A percentile compares a stretch with the other conserved stretches of the same genome.
Conservation (phyloP, 495 filamentous ascomycete species). For the Entonaema liquescens region DNA sequence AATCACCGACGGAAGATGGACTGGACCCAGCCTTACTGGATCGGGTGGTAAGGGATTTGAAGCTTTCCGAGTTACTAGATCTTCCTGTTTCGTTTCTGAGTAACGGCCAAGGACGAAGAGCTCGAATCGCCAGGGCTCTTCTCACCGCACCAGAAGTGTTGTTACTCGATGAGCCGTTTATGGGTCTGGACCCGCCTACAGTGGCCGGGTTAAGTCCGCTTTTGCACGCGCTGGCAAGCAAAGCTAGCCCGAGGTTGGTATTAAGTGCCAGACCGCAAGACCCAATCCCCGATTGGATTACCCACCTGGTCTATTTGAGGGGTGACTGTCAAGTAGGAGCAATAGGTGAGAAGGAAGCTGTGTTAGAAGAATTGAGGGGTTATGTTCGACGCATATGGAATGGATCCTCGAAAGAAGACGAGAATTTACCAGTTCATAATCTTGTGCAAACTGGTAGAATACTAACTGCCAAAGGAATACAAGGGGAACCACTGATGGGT, state of each 20-base stretch:
- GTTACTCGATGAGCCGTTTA: slow-evolving; percentile 93
- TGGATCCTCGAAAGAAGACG: slow-evolving; percentile 46
- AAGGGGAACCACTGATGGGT: slow-evolving; percentile 48
- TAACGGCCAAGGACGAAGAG: slow-evolving; percentile 89
- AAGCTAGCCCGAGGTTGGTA: slow-evolving; percentile 73
- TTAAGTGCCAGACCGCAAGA: slow-evolving; percentile 86
- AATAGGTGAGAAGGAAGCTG: slow-evolving; percentile 64
- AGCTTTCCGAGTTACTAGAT: slow-evolving; percentile 68
- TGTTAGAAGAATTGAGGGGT: slow-evolving; percentile 57
- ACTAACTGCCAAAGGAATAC: slow-evolving; percentile 56
- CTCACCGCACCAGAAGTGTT: slow-evolving; percentile 80
- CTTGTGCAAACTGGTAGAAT: slow-evolving; percentile 60
- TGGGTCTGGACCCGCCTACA: slow-evolving; percentile 91
- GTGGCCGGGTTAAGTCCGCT: slow-evolving; percentile 72
- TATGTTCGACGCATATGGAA: slow-evolving; percentile 54
- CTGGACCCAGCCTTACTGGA: slow-evolving; percentile 58
- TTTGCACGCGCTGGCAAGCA: slow-evolving; percentile 69
- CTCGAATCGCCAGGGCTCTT: slow-evolving; percentile 86
- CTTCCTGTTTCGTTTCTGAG: slow-evolving; percentile 88
- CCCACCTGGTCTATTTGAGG: slow-evolving; percentile 75
- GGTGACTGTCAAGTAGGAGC: slow-evolving; percentile 65
- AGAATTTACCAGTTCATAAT: slow-evolving; percentile 53
- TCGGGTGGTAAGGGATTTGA: slow-evolving; percentile 71
- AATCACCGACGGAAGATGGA: slow-evolving; percentile 61
- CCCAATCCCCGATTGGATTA: slow-evolving; percentile 87